These are phyloP conservation scores for Astragalus membranaceus DNA, from an alignment of 306 rosid genomes.

Conservation along the genomic window DNA sequence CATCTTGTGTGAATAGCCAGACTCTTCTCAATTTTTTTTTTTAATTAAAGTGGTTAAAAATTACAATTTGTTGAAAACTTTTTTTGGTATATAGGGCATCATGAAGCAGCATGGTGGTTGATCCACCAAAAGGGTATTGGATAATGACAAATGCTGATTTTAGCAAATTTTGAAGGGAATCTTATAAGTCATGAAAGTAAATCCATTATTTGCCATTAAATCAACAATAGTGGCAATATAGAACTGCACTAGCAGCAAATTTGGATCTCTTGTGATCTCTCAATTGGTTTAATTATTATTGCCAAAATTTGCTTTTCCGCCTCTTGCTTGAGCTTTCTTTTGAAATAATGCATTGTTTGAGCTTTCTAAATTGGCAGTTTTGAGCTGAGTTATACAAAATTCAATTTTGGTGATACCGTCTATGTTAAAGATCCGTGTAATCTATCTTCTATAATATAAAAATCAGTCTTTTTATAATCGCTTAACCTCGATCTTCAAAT, in stretches of 20 bases:
- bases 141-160: conserved; percentile 24
- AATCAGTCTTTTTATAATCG: background rate
- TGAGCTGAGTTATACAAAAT: background rate
- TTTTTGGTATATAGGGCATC: background rate
- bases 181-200: background rate
- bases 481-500: conserved; percentile 1
- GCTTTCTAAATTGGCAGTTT: background rate
- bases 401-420: background rate
- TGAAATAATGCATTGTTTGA: background rate
- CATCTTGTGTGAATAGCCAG: too few relatives aligned
- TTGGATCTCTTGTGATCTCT: conserved; percentile 19
- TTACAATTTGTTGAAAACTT: background rate
- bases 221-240: background rate
- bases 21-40: too few relatives aligned
- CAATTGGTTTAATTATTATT: conserved; percentile 14
- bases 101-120: too few relatives aligned
- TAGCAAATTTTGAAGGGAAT: conserved; percentile 25
- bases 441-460: background rate
- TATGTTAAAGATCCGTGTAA: conserved; percentile 13
- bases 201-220: background rate
- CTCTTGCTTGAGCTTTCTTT: conserved; percentile 20
- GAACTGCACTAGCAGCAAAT: background rate
- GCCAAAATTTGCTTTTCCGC: conserved; percentile 10
- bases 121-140: background rate
- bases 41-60: too few relatives aligned